phyloP scores from a whole-genome alignment of 2,329 filamentous ascomycete species.

The Xylariales sp. region DNA sequence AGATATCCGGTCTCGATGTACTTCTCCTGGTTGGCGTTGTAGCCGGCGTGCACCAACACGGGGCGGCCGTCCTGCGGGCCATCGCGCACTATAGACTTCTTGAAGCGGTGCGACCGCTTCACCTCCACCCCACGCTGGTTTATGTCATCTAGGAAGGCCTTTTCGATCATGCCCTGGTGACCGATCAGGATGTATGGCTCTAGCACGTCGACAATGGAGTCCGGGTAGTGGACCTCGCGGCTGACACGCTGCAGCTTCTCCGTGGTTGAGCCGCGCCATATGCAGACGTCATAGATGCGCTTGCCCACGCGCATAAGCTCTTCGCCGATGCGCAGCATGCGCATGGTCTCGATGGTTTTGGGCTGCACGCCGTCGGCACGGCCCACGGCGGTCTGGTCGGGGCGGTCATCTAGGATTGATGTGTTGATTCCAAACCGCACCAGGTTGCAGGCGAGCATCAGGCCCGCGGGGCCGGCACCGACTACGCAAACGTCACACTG shows the following conservation, averaged over 20 bases:
- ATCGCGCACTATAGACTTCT: slow-evolving; percentile 27
- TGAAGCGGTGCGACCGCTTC: slow-evolving; percentile 59
- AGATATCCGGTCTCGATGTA: slow-evolving; percentile 57
- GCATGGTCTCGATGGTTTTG: slow-evolving; percentile 74
- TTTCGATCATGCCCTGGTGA: slow-evolving; percentile 74
- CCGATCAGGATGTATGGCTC: slow-evolving; percentile 55
- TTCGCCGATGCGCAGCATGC: slow-evolving; percentile 70
- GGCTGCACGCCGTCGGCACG: slow-evolving; percentile 66
- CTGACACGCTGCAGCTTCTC: slow-evolving; percentile 55
- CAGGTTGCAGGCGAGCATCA: slow-evolving; percentile 48
- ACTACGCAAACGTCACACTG: slow-evolving; percentile 41
- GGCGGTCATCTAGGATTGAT: slow-evolving; percentile 63
- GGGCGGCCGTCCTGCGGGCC: slow-evolving; percentile 13
- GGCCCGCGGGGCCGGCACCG: slow-evolving; percentile 51
- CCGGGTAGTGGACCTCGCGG: slow-evolving; percentile 66
- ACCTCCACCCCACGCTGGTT: slow-evolving; percentile 59
- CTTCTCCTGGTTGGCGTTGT: slow-evolving; percentile 26
- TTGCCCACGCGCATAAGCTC: slow-evolving; percentile 62
- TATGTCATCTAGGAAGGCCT: slow-evolving; percentile 65
- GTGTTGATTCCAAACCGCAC: slow-evolving; percentile 63
- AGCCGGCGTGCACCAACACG: slow-evolving; percentile 33
- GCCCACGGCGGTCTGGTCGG: slow-evolving; percentile 63
- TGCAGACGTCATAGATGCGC: slow-evolving; percentile 69
- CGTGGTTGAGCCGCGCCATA: slow-evolving; percentile 57
- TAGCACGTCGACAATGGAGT: slow-evolving; percentile 44